These are phyloP conservation scores for Monilinia fructigena DNA, from an alignment of 2,329 filamentous ascomycete species.

Conservation along the genomic window DNA sequence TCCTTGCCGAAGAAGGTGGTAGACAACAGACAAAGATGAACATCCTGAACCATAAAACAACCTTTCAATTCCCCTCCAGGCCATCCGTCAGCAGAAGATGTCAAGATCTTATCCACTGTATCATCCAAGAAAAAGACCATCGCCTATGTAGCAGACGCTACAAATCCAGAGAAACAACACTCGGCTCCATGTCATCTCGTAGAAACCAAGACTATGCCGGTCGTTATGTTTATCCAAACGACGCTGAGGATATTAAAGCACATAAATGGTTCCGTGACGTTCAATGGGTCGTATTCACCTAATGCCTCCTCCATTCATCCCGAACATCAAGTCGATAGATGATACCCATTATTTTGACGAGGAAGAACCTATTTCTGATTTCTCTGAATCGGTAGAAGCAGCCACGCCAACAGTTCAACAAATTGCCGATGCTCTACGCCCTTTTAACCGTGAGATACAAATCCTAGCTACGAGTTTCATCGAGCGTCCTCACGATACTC, in stretches of 20 bases:
- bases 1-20: slow-evolving; percentile 70
- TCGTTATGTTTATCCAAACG: slow-evolving; percentile 75
- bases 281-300: slow-evolving; percentile 72
- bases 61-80: slow-evolving; percentile 68
- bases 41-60: slow-evolving; percentile 71
- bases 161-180: slow-evolving; percentile 58
- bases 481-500: slow-evolving; percentile 38
- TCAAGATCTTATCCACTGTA: slow-evolving; percentile 69
- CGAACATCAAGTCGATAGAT: slow-evolving; percentile 63
- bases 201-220: slow-evolving; percentile 44
- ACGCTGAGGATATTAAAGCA: slow-evolving; percentile 83
- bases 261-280: slow-evolving; percentile 84
- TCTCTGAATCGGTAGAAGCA: slow-evolving; percentile 47
- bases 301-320: slow-evolving; percentile 74
- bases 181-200: slow-evolving; percentile 23
- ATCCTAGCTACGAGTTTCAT: slow-evolving; percentile 38
- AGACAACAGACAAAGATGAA: slow-evolving; percentile 81
- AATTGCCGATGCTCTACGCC: slow-evolving; percentile 37
- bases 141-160: slow-evolving; percentile 79
- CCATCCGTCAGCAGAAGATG: slow-evolving; percentile 67
- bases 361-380: slow-evolving; percentile 68
- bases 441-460: slow-evolving; percentile 40
- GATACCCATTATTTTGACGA: slow-evolving; percentile 92
- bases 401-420: slow-evolving; percentile 32
- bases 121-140: slow-evolving; percentile 71